A percentile compares a stretch with the other conserved stretches of the same genome.
Evolutionary conservation across 441 rosid genomes (phyloP).

Genomic region (Bocquillonia castaneifolia): DNA sequence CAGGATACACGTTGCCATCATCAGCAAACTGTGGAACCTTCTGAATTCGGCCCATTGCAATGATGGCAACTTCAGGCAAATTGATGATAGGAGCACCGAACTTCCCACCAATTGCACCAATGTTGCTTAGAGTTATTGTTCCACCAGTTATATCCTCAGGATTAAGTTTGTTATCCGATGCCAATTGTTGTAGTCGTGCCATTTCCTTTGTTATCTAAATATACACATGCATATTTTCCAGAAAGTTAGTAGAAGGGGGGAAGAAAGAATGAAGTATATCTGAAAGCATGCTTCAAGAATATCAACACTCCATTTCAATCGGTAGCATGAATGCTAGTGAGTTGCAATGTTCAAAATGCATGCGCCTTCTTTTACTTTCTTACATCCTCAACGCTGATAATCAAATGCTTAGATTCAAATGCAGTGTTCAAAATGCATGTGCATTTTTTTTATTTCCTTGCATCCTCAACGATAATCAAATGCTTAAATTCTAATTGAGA

Average conservation of each 20-base stretch:
- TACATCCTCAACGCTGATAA: not conserved
- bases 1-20: conserved; percentile 57
- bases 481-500: too few relatives aligned
- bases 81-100: conserved; percentile 77
- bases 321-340: not conserved
- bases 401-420: not conserved
- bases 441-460: not conserved
- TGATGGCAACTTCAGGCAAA: conserved; percentile 87
- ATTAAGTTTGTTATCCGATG: conserved; percentile 61
- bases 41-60: conserved; percentile 83
- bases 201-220: conserved; percentile 73
- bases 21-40: conserved; percentile 61
- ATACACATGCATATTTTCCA: not conserved
- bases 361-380: not conserved
- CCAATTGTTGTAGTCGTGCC: conserved; percentile 60
- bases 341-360: not conserved
- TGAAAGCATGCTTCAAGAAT: not conserved
- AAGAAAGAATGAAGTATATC: not conserved
- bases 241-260: not conserved
- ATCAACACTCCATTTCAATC: not conserved
- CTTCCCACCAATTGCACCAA: conserved; percentile 93
- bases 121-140: conserved; percentile 83
- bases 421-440: too few relatives aligned
- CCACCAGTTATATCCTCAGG: conserved; percentile 76
- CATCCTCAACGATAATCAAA: too few relatives aligned